These are phyloP conservation scores for Oryza meyeriana DNA, from an alignment of 176 grass and related monocot genomes.

Conservation along the genomic window DNA sequence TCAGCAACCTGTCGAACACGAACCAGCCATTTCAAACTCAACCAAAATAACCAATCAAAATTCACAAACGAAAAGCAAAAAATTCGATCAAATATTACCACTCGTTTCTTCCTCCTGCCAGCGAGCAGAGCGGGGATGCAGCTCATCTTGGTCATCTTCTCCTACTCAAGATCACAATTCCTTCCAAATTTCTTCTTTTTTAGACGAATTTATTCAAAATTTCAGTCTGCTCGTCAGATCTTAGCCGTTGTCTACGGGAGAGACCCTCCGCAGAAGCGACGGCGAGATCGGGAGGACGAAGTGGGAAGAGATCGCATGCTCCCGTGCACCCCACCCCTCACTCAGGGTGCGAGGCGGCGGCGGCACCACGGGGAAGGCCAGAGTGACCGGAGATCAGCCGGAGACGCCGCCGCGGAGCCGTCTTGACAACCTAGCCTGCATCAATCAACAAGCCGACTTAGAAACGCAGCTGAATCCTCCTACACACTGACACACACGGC, in stretches of 20 bases:
- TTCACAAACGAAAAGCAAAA: neutral
- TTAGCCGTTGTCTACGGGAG: conserved; percentile 85
- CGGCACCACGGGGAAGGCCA: conserved; percentile 55
- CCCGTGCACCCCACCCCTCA: conserved; percentile 50
- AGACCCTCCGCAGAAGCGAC: conserved; percentile 45
- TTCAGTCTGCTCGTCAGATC: neutral
- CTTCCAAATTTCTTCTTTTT: neutral
- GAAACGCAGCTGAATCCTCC: neutral
- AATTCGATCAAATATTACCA: conserved; percentile 15
- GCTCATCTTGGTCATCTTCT: conserved; percentile 64
- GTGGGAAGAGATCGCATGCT: conserved; percentile 34
- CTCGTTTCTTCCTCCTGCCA: conserved; percentile 70
- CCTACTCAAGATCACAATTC: neutral
- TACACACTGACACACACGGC: neutral
- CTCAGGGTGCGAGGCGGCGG: conserved; percentile 46
- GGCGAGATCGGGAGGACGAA: conserved; percentile 16
- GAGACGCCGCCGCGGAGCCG: conserved; percentile 38
- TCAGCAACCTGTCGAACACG: conserved; percentile 37
- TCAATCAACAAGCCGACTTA: neutral
- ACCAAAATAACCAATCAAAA: conserved; percentile 1
- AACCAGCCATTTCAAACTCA: neutral
- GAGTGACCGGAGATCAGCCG: conserved; percentile 49
- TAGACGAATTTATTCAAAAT: neutral
- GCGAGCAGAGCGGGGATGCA: conserved; percentile 65
- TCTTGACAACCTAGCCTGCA: conserved; percentile 48